Percentiles rank a stretch among this genome's conserved stretches.
These are phyloP conservation scores for Pulchroboletus neoregius DNA, from an alignment of 1,284 basidiomycete genomes.

Conservation along the genomic window DNA sequence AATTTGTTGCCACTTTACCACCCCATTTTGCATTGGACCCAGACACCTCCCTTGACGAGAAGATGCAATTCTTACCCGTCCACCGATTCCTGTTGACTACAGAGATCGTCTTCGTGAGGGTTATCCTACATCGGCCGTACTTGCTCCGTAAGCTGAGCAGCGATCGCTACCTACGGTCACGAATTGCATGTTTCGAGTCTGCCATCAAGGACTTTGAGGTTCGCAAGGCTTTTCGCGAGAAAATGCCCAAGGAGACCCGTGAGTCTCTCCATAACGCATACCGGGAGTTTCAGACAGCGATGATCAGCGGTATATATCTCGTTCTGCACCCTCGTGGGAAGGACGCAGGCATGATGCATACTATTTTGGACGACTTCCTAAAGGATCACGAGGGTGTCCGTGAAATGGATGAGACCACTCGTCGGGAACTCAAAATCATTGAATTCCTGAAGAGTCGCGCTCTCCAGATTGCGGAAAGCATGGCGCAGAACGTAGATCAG, in stretches of 20 bases:
- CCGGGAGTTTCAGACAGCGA: constrained; percentile 79
- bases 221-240: constrained; percentile 60
- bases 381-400: constrained; percentile 63
- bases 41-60: constrained; percentile 74
- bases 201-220: constrained; percentile 74
- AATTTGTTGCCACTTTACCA: constrained; percentile 73
- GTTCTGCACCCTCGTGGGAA: constrained; percentile 70
- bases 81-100: constrained; percentile 79
- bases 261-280: constrained; percentile 75
- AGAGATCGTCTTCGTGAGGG: constrained; percentile 75
- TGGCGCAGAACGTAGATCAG: constrained; percentile 17
- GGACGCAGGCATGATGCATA: constrained; percentile 66
- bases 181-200: constrained; percentile 75
- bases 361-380: constrained; percentile 74
- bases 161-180: constrained; percentile 72
- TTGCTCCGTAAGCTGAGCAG: constrained; percentile 67
- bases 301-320: constrained; percentile 82
- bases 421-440: constrained; percentile 74
- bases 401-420: constrained; percentile 77
- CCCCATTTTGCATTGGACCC: constrained; percentile 74
- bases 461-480: constrained; percentile 45
- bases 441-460: constrained; percentile 71
- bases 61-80: constrained; percentile 58
- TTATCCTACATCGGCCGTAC: constrained; percentile 76
- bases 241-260: constrained; percentile 55